phyloP scores from a whole-genome alignment of 202 grass and related monocot species.

The Carex sylvatica region DNA sequence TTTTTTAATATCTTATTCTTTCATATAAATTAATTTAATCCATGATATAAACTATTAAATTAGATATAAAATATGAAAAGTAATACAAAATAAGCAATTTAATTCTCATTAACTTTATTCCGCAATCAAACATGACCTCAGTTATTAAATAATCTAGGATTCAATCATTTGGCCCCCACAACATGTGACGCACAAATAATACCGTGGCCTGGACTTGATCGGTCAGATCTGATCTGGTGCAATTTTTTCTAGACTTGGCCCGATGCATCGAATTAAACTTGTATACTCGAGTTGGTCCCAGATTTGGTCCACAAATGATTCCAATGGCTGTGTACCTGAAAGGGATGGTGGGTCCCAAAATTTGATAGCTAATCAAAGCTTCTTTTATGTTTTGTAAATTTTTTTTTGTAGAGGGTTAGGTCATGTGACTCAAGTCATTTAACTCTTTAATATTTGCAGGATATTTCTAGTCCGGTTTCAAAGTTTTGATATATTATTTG shows the following conservation, averaged over 20 bases:
- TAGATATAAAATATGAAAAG: no score
- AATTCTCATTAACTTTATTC: no score
- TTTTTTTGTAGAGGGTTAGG: no score
- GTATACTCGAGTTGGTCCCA: background rate
- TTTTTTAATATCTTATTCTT: no score
- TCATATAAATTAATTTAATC: no score
- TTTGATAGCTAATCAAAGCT: background rate
- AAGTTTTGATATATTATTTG: no score
- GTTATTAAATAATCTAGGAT: background rate
- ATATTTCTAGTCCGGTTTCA: no score
- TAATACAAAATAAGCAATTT: no score
- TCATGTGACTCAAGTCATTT: no score
- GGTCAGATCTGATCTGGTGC: constrained; percentile 1
- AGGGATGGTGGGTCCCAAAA: background rate
- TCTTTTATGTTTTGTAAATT: background rate
- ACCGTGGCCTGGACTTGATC: background rate
- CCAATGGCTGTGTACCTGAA: background rate
- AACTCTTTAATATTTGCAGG: no score
- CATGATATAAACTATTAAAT: no score
- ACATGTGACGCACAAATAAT: background rate
- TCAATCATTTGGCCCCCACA: background rate
- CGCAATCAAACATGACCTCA: no score
- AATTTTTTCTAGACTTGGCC: background rate
- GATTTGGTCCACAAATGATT: constrained; percentile 6
- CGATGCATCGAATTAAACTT: constrained; percentile 8